A percentile compares a stretch with the other conserved stretches of the same genome.
phyloP scores from a whole-genome alignment of 2,329 filamentous ascomycete genomes.

The Fusarium dimerum region DNA sequence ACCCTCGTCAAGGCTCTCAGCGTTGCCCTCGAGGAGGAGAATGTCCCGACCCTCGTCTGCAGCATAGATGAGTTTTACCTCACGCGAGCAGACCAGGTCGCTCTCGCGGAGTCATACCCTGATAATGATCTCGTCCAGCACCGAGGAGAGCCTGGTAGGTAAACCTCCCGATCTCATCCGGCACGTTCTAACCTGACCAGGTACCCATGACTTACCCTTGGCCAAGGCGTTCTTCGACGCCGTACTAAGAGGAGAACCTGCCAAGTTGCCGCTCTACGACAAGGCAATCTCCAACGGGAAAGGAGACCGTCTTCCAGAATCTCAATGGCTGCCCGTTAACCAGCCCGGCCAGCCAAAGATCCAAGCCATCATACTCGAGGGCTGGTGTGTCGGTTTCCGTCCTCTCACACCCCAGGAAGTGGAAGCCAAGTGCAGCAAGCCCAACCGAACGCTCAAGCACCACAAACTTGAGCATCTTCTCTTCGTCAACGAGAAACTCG shows the following conservation, averaged over 20 bases:
- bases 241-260: slow-evolving; percentile 53
- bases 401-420: slow-evolving; percentile 55
- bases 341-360: slow-evolving; percentile 49
- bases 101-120: slow-evolving; percentile 64
- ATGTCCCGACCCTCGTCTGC: slow-evolving; percentile 69
- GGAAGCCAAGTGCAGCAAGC: slow-evolving; percentile 52
- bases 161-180: not conserved
- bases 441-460: slow-evolving; percentile 49
- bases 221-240: slow-evolving; percentile 61
- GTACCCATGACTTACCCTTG: slow-evolving; percentile 73
- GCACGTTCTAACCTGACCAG: slow-evolving; percentile 21
- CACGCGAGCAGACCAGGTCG: slow-evolving; percentile 65
- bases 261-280: slow-evolving; percentile 74
- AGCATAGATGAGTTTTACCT: slow-evolving; percentile 93
- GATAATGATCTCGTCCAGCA: slow-evolving; percentile 77
- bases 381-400: slow-evolving; percentile 88
- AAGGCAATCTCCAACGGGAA: slow-evolving; percentile 76
- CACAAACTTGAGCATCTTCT: slow-evolving; percentile 52
- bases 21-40: slow-evolving; percentile 55
- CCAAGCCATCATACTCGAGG: slow-evolving; percentile 77
- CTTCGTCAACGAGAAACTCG: slow-evolving; percentile 51
- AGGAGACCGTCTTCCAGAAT: slow-evolving; percentile 70
- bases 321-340: slow-evolving; percentile 62
- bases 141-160: slow-evolving; percentile 72
- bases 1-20: slow-evolving; percentile 74